Conservation (phyloP, 2,329 filamentous ascomycete genomes). For the Grosmannia huntii region DNA sequence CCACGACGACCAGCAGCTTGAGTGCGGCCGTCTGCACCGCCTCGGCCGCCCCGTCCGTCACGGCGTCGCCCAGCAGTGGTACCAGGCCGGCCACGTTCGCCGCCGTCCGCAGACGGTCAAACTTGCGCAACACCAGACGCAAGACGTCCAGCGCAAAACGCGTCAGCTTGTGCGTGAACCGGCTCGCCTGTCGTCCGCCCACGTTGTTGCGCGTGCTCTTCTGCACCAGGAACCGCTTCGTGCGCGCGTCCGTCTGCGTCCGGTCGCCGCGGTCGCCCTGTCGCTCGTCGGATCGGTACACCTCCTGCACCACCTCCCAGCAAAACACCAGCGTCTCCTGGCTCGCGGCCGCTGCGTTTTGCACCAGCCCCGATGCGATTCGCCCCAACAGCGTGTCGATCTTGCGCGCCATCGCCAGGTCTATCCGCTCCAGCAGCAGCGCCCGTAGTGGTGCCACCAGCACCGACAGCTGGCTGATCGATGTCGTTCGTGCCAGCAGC, state of each 20-base stretch:
- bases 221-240: constrained; percentile 68
- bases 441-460: constrained; percentile 67
- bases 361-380: constrained; percentile 69
- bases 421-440: constrained; percentile 72
- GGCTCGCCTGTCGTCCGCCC: constrained; percentile 53
- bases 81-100: constrained; percentile 75
- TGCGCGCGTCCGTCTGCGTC: constrained; percentile 45
- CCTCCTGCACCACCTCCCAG: constrained; percentile 83
- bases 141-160: constrained; percentile 82
- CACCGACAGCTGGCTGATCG: constrained; percentile 58
- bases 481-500: constrained; percentile 71
- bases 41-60: constrained; percentile 56
- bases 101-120: constrained; percentile 66
- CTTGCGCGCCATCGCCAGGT: constrained; percentile 72
- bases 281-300: constrained; percentile 38
- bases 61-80: constrained; percentile 75
- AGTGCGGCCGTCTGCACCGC: constrained; percentile 86
- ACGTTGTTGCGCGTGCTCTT: constrained; percentile 64
- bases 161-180: constrained; percentile 75
- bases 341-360: constrained; percentile 66
- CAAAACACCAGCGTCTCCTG: constrained; percentile 85
- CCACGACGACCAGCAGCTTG: constrained; percentile 70
- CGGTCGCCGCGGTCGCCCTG: constrained; percentile 17
- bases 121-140: constrained; percentile 73
- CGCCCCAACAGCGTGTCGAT: constrained; percentile 79